phyloP scores from a whole-genome alignment of 345 rosid genomes.

The Carallia brachiata region DNA sequence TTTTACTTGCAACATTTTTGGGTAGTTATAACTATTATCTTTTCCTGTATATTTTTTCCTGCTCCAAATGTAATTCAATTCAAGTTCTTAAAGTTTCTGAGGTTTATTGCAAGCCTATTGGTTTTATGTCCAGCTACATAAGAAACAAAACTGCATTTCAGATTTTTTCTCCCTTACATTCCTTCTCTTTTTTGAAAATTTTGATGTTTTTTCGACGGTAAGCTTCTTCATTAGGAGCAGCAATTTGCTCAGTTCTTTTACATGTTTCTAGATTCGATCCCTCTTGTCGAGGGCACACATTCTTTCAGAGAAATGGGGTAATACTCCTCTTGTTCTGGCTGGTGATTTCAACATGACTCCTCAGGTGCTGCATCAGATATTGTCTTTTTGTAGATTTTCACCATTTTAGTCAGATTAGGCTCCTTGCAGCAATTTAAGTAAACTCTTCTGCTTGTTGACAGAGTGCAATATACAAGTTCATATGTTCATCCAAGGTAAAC shows the following conservation, averaged over 20 bases:
- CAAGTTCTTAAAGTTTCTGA: background rate
- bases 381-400: background rate
- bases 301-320: constrained; percentile 72
- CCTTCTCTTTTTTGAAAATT: background rate
- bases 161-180: too few species aligned
- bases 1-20: background rate
- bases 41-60: constrained; percentile 1
- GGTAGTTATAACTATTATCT: background rate
- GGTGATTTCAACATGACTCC: constrained; percentile 74
- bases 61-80: background rate
- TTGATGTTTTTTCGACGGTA: too few species aligned
- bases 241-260: background rate
- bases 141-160: background rate
- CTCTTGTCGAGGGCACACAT: constrained; percentile 64
- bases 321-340: constrained; percentile 50
- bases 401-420: constrained; percentile 1
- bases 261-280: constrained; percentile 43
- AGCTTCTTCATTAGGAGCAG: background rate
- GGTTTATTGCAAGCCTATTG: background rate
- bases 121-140: background rate
- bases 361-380: constrained; percentile 37
- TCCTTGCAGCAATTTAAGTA: background rate
- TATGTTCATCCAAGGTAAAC: constrained; percentile 64
- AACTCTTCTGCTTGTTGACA: constrained; percentile 31
- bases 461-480: constrained; percentile 80